A percentile compares a stretch with the other conserved stretches of the same genome.
Evolutionary conservation across 768 basidiomycete genomes (phyloP).

Genomic region (Lentinus brumalis): DNA sequence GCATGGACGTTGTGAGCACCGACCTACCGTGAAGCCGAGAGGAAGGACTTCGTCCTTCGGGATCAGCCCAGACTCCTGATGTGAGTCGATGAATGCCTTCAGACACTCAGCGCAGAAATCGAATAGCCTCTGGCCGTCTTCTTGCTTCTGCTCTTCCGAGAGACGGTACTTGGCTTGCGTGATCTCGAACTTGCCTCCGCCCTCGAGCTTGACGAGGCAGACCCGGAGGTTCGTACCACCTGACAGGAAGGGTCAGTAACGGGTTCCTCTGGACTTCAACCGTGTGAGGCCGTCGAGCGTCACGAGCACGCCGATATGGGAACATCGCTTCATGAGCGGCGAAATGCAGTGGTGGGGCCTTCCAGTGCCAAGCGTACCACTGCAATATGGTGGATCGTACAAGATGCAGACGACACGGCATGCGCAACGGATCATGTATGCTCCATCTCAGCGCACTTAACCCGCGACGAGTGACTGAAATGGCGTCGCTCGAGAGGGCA

Average conservation of each 20-base stretch:
- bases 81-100: slow-evolving; percentile 83
- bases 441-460: too few species aligned
- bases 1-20: neutral
- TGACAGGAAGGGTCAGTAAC: slow-evolving; percentile 27
- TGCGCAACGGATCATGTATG: too few species aligned
- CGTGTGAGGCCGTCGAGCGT: too few species aligned
- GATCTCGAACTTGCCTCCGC: slow-evolving; percentile 95
- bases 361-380: too few species aligned
- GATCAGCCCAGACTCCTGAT: slow-evolving; percentile 54
- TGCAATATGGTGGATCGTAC: too few species aligned
- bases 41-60: slow-evolving; percentile 64
- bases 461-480: too few species aligned
- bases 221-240: slow-evolving; percentile 98
- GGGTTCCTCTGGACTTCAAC: neutral
- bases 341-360: too few species aligned
- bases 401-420: too few species aligned
- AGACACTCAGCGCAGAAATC: slow-evolving; percentile 97
- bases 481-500: too few species aligned
- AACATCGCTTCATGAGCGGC: too few species aligned
- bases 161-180: slow-evolving; percentile 97
- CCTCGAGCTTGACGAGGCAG: slow-evolving; percentile 90
- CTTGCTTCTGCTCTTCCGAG: slow-evolving; percentile 97
- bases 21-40: slow-evolving; percentile 89
- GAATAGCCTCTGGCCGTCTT: slow-evolving; percentile 92
- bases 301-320: too few species aligned